These are phyloP conservation scores for Mucor lusitanicus DNA, from an alignment of 371 early-diverging fungal genomes.

Conservation along the genomic window DNA sequence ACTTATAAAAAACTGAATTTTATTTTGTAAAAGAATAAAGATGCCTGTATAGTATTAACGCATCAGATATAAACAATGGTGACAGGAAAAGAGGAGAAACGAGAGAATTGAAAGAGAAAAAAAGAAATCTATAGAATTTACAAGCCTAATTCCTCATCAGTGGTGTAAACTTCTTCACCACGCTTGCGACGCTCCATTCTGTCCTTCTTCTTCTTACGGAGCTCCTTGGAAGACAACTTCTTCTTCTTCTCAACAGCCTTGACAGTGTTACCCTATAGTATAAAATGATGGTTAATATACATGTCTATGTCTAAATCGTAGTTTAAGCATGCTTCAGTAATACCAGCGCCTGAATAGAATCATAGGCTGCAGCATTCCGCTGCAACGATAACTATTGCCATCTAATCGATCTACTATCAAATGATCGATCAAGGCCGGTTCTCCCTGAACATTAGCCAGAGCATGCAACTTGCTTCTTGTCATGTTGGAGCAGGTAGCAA, in stretches of 20 bases:
- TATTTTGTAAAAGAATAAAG: background rate
- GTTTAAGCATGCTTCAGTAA: too few relatives aligned
- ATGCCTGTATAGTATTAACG: background rate
- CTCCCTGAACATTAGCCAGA: too few relatives aligned
- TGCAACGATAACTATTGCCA: too few relatives aligned
- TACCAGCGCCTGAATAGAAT: too few relatives aligned
- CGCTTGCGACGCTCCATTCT: constrained; percentile 60
- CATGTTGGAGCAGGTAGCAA: too few relatives aligned
- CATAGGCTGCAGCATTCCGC: too few relatives aligned
- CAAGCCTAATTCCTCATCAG: constrained; percentile 42
- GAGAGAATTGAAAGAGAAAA: background rate
- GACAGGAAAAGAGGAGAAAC: background rate
- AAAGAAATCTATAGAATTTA: constrained; percentile 16
- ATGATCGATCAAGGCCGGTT: too few relatives aligned
- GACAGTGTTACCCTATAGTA: constrained; percentile 41
- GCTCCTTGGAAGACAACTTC: constrained; percentile 49
- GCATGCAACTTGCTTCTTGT: too few relatives aligned
- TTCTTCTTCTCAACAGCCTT: constrained; percentile 49
- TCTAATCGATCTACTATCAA: too few relatives aligned
- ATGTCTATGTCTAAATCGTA: too few relatives aligned
- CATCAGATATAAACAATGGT: constrained; percentile 1
- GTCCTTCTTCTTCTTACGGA: constrained; percentile 60
- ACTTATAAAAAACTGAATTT: background rate
- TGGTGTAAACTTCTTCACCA: constrained; percentile 54
- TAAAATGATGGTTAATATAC: constrained; percentile 15